Evolutionary conservation across 352 stramenopile genomes (phyloP).

Genomic region (Pythium plurisporium): DNA sequence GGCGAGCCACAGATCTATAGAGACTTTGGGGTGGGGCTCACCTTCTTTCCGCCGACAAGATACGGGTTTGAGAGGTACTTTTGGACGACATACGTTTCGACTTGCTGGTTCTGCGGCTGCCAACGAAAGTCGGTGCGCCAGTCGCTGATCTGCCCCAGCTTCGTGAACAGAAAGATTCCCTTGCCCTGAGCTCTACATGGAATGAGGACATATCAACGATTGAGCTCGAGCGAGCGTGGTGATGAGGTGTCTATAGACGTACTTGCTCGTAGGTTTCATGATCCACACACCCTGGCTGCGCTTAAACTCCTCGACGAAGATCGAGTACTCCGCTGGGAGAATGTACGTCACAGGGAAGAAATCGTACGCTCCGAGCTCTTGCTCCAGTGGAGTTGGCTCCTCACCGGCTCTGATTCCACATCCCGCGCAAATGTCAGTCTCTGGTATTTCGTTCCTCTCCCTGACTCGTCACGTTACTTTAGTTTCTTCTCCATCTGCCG

Average conservation of each 20-base stretch:
- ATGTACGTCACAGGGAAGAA: conserved; percentile 93
- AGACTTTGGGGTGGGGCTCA: background rate
- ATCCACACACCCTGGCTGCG: conserved; percentile 91
- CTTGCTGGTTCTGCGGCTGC: conserved; percentile 70
- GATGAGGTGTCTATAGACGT: conserved; percentile 23
- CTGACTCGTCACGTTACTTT: conserved; percentile 33
- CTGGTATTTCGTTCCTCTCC: background rate
- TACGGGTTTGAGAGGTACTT: conserved; percentile 93
- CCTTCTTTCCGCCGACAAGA: conserved; percentile 92
- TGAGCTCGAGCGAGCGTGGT: no score
- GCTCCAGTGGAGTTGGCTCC: conserved; percentile 10
- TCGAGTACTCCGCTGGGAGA: conserved; percentile 90
- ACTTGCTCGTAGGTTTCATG: conserved; percentile 95
- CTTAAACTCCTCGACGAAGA: conserved; percentile 95
- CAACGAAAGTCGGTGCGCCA: conserved; percentile 89
- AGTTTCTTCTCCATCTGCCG: conserved; percentile 77
- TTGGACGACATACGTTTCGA: conserved; percentile 93
- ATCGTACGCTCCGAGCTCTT: conserved; percentile 65
- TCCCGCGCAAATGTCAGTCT: background rate
- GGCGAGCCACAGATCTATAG: background rate
- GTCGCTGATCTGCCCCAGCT: conserved; percentile 91
- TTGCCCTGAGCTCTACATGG: conserved; percentile 69
- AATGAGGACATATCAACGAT: no score
- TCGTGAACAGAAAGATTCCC: conserved; percentile 95
- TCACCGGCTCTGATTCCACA: conserved; percentile 39